A percentile compares a stretch with the other conserved stretches of the same genome.
Conservation (phyloP, 805 yeast genomes). For the Kodamaea jinghongensis region DNA sequence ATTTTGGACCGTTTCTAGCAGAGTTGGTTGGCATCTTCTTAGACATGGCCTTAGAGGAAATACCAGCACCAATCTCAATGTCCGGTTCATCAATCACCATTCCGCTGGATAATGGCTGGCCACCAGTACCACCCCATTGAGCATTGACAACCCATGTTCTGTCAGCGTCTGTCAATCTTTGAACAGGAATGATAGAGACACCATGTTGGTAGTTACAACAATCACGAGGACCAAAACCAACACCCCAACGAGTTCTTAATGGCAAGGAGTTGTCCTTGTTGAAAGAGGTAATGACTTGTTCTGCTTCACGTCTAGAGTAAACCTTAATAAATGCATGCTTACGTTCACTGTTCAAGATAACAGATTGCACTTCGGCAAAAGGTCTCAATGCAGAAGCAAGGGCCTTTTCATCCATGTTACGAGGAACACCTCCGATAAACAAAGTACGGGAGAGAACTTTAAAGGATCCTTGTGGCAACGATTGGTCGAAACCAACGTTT, state of each 20-base stretch:
- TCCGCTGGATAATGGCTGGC: constrained; percentile 74
- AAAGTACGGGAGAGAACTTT: constrained; percentile 87
- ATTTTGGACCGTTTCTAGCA: constrained; percentile 80
- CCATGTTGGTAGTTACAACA: constrained; percentile 96
- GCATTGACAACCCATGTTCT: constrained; percentile 84
- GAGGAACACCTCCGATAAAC: constrained; percentile 92
- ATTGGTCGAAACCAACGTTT: constrained; percentile 65
- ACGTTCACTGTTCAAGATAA: constrained; percentile 81
- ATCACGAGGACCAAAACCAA: constrained; percentile 98
- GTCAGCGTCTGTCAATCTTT: constrained; percentile 92
- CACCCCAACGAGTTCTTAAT: constrained; percentile 96
- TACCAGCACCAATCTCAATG: constrained; percentile 93
- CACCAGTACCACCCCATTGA: constrained; percentile 97
- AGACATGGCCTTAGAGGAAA: constrained; percentile 87
- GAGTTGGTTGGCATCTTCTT: constrained; percentile 91
- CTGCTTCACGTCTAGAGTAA: constrained; percentile 89
- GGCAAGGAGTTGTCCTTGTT: constrained; percentile 61
- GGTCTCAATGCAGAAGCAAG: constrained; percentile 73
- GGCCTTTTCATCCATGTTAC: constrained; percentile 71
- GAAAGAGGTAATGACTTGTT: constrained; percentile 69
- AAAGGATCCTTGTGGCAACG: constrained; percentile 73
- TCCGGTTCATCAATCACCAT: constrained; percentile 94
- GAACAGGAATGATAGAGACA: constrained; percentile 79
- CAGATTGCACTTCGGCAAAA: constrained; percentile 88
- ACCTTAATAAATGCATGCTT: constrained; percentile 96